These are phyloP conservation scores for Abrus pulchellus DNA, from an alignment of 306 rosid genomes.

Conservation along the genomic window DNA sequence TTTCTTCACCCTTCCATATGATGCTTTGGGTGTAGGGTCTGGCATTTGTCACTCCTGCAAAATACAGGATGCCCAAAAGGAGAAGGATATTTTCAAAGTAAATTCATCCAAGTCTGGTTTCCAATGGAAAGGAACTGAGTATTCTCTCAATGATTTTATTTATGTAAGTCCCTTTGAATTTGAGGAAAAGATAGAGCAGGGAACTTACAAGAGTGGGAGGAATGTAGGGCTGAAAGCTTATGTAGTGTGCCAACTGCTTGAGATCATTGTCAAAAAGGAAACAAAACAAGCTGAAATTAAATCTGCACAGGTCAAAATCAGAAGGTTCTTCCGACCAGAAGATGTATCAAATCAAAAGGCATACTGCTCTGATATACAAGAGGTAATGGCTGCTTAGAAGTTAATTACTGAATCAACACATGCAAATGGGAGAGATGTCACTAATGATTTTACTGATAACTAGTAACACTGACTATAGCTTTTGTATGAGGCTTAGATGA, in stretches of 20 bases:
- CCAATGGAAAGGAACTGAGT: constrained; percentile 63
- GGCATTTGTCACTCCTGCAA: constrained; percentile 81
- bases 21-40: constrained; percentile 76
- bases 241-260: constrained; percentile 85
- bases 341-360: constrained; percentile 82
- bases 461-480: background rate
- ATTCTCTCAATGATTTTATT: constrained; percentile 70
- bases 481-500: background rate
- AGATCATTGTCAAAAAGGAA: constrained; percentile 63
- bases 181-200: constrained; percentile 66
- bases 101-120: constrained; percentile 70
- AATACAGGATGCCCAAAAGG: constrained; percentile 60
- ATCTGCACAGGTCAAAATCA: constrained; percentile 74
- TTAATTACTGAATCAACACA: background rate
- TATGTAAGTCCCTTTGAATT: constrained; percentile 74
- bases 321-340: constrained; percentile 93
- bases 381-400: constrained; percentile 49
- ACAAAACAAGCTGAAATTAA: constrained; percentile 54
- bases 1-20: constrained; percentile 71
- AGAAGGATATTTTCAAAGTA: constrained; percentile 65
- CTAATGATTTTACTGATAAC: constrained; percentile 14
- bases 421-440: background rate
- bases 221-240: constrained; percentile 87
- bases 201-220: constrained; percentile 77
- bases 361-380: constrained; percentile 62